A percentile compares a stretch with the other conserved stretches of the same genome.
phyloP scores from a whole-genome alignment of 2,329 filamentous ascomycete genomes.

The Chrysoporthe austroafricana region DNA sequence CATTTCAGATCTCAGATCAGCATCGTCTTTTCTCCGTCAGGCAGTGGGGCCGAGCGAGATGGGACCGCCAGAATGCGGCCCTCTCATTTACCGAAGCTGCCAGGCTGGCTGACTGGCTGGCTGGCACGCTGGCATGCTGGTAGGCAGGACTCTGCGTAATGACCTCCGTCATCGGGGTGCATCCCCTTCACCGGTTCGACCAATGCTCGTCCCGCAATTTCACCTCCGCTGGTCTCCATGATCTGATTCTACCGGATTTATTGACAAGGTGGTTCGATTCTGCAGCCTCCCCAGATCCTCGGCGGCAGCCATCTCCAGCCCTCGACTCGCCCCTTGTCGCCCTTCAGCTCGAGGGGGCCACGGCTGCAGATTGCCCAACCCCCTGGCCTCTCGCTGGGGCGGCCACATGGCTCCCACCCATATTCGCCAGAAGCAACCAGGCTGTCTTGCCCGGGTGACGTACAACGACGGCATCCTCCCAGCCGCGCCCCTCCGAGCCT shows the following conservation, averaged over 20 bases:
- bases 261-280: constrained; percentile 2
- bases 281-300: background rate
- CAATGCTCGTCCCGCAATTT: background rate
- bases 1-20: constrained; percentile 7
- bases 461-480: no score
- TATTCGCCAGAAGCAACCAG: no score
- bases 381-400: no score
- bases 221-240: background rate
- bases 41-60: background rate
- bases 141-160: background rate
- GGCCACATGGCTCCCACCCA: no score
- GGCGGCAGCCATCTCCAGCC: background rate
- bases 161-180: background rate
- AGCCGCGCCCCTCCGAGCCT: background rate
- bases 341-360: background rate
- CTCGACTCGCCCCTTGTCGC: background rate
- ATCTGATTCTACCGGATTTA: background rate
- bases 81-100: background rate
- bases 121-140: no score
- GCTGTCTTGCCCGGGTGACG: no score
- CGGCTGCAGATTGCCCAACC: no score
- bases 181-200: background rate
- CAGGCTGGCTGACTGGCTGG: background rate
- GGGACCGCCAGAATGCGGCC: background rate
- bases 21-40: constrained; percentile 6